Evolutionary conservation across 306 rosid species (phyloP), one percentile per base, ranked within the genome.

Genomic region (Elaeagnus macrophylla): DNA sequence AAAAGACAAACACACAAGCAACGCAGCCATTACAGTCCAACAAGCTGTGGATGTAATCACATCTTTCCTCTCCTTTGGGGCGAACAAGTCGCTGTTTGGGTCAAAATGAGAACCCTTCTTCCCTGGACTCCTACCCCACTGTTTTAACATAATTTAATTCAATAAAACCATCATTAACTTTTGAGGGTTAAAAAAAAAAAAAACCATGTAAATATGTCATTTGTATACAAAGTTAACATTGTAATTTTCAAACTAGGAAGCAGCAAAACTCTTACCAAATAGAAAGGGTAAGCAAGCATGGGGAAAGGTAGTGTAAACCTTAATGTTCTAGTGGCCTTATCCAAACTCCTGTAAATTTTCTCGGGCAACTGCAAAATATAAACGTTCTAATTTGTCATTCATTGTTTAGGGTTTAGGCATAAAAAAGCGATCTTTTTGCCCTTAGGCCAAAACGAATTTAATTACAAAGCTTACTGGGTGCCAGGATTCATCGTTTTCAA

Each of bases 401-500:
- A 25, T 25, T 25, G 32, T 25, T 25, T 25, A 25, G 1, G 32
- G 32, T 25, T 25, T 25, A 25, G 32, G 32, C 32, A 25, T 25
- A 25, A 25, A 25, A n/a, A n/a, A n/a, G n/a, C n/a, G n/a, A n/a
- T n/a, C n/a, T n/a, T n/a, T n/a, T n/a, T n/a, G n/a, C n/a, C n/a
- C n/a, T n/a, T n/a, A n/a, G n/a, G n/a, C 32, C 32, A 25, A 2
- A 25, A 25, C 32, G 2, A 17, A 36, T 32, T 17, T 7, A 16
- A 40, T 52, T 35, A 35, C 14, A 17, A 48, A 38, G 60, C 94
- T 69, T 48, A 93, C 99, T 39, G 99, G 96, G 5, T 81, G 99
- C 99, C 99, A 93, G 18, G 99, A 93, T 70, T 93, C 99, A 51
- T 93, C 99, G 47, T 88, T 93, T 67, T 93, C 99, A 17, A 84